Base-by-base conservation (phyloP, 2,329 filamentous ascomycete genomes). In the Penicillium sp. region DNA sequence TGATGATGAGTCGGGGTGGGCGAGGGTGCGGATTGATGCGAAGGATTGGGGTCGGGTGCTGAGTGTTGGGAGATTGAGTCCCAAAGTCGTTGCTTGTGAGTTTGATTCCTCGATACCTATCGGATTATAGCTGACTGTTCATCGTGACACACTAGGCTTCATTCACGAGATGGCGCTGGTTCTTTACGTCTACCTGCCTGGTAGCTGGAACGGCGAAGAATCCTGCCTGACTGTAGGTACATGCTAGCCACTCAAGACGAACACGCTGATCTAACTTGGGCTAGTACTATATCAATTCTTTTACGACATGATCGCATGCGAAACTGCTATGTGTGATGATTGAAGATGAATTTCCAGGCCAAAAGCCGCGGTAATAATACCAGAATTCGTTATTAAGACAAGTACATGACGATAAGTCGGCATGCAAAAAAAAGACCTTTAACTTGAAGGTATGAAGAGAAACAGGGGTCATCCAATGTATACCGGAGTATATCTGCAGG, bases 41-140 rank as follows among this genome's bases (percentile, higher is more conserved):
- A 89, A 87, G 72, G 95, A 99, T 72, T 98, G 95, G 93, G 92
- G 92, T 31, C 87, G 86, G 64, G 93, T 98, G n/a, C 81, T 99
- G 64, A 96, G 92, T 73, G 93, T 98, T 13, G 93, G 93, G 1
- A 83, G 93, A 50, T 78, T 98, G 29, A 93, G 95, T 66, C 93
- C 92, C 1, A 84, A 92, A 64, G 93, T 98, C 51, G 95, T 98
- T 79, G 95, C 93, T 55, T 97, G 93, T 88, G 62, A 77, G 84
- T 69, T 27, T 46, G n/a, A 3, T 11, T 14, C 14, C 6, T n/a
- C 11, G 14, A 21, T 35, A 13, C n/a, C 25, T 53, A 25, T 13
- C 39, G 23, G 21, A 42, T 14, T 23, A 8, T 39, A 21, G 14
- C 11, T 5, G 6, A 13, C 37, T 50, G 25, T 23, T 47, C 7